These are phyloP conservation scores for Podospora conica DNA, from an alignment of 495 filamentous ascomycete species.

Conservation along the genomic window DNA sequence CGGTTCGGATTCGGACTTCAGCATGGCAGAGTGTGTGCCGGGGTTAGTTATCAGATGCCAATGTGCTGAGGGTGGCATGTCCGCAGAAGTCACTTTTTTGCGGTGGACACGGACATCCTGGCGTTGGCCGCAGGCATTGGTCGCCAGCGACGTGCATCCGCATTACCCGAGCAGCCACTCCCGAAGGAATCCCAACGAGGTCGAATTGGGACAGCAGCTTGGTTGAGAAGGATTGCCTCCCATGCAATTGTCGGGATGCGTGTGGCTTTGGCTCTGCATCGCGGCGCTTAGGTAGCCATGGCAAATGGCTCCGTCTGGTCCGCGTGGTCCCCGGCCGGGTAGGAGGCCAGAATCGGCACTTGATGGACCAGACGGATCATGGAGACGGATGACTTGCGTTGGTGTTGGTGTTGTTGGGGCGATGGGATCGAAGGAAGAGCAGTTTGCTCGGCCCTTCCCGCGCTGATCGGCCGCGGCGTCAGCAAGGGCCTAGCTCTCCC, in stretches of 20 bases:
- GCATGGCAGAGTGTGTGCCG: too few relatives aligned
- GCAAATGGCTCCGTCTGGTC: neutral
- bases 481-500: neutral
- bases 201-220: constrained; percentile 1
- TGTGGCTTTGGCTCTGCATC: constrained; percentile 2
- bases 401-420: neutral
- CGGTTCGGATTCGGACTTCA: neutral
- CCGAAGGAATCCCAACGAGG: neutral
- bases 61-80: neutral
- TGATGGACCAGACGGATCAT: neutral
- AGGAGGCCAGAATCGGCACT: neutral
- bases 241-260: neutral
- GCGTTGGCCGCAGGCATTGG: neutral
- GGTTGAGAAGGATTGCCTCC: neutral
- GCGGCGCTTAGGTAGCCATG: constrained; percentile 1
- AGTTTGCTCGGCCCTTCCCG: constrained; percentile 9
- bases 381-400: neutral
- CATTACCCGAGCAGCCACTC: neutral
- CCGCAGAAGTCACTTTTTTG: neutral
- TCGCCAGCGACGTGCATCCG: neutral
- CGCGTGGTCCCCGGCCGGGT: neutral
- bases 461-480: constrained; percentile 7
- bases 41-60: neutral
- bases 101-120: neutral
- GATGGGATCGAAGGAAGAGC: neutral